These are phyloP conservation scores for Pseudopithomyces maydicus DNA, from an alignment of 2,329 filamentous ascomycete genomes.

Conservation along the genomic window DNA sequence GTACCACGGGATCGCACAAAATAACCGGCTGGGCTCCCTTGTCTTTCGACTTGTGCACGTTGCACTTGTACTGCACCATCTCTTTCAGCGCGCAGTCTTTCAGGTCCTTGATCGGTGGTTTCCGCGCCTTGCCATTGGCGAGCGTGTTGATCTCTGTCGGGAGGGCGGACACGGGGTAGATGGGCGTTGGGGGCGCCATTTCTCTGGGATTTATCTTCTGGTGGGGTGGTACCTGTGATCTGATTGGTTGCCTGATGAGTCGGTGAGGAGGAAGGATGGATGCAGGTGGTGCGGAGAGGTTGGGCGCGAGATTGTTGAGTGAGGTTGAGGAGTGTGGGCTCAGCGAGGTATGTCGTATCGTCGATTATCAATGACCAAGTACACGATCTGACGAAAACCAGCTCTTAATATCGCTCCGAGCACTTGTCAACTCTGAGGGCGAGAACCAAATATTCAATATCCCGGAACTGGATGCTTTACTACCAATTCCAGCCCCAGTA, in stretches of 20 bases:
- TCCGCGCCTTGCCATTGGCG: constrained; percentile 58
- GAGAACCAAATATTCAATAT: constrained; percentile 47
- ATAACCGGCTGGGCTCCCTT: constrained; percentile 49
- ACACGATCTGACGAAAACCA: constrained; percentile 19
- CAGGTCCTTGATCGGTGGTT: constrained; percentile 56
- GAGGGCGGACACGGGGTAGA: constrained; percentile 60
- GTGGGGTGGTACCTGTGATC: too few relatives aligned
- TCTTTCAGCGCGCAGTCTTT: constrained; percentile 62
- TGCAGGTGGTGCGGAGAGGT: constrained; percentile 45
- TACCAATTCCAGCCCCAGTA: constrained; percentile 16
- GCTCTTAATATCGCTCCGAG: constrained; percentile 48
- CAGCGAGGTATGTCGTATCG: constrained; percentile 33
- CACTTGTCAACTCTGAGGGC: constrained; percentile 19
- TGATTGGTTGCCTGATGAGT: neutral
- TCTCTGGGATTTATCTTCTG: neutral
- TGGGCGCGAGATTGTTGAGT: constrained; percentile 59
- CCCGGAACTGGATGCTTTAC: constrained; percentile 51
- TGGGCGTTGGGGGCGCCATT: constrained; percentile 62
- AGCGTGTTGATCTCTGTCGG: constrained; percentile 57
- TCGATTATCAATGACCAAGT: neutral
- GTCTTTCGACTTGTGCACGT: constrained; percentile 49
- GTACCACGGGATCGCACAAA: constrained; percentile 62
- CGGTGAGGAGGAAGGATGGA: constrained; percentile 15
- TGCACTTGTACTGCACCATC: constrained; percentile 67
- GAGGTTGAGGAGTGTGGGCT: constrained; percentile 40